phyloP scores from a whole-genome alignment of 1,284 basidiomycete species.

The Apiotrichum akiyoshidainum region DNA sequence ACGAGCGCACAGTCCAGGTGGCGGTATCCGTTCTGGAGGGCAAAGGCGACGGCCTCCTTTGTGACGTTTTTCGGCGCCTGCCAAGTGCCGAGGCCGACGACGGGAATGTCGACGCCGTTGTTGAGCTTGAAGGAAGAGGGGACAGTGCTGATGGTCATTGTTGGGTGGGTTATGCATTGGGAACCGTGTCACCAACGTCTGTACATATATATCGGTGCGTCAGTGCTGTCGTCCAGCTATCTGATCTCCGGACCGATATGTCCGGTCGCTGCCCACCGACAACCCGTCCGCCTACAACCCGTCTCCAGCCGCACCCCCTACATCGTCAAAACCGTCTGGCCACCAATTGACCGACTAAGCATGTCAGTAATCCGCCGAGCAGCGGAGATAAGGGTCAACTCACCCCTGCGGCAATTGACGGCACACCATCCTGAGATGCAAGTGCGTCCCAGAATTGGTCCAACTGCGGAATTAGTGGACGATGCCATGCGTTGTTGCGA shows the following conservation, averaged over 20 bases:
- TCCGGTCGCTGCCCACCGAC: neutral
- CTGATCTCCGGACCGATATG: too few species aligned
- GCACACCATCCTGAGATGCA: too few species aligned
- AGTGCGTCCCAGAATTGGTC: slow-evolving; percentile 14
- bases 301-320: too few species aligned
- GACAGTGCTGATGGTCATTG: neutral
- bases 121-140: slow-evolving; percentile 61
- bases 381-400: too few species aligned
- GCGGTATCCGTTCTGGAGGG: slow-evolving; percentile 53
- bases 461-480: slow-evolving; percentile 1
- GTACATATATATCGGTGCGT: slow-evolving; percentile 22
- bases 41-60: slow-evolving; percentile 23
- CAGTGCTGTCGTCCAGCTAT: too few species aligned
- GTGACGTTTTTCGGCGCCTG: slow-evolving; percentile 4
- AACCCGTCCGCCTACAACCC: too few species aligned
- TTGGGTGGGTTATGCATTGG: neutral
- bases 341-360: too few species aligned
- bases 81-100: slow-evolving; percentile 59
- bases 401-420: too few species aligned
- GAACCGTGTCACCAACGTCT: too few species aligned
- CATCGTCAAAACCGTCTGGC: too few species aligned
- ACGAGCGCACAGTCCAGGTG: slow-evolving; percentile 73
- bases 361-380: too few species aligned
- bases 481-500: too few species aligned
- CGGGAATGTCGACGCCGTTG: slow-evolving; percentile 63